Conservation (phyloP, 331 rosid genomes). For the Malus hybrid region DNA sequence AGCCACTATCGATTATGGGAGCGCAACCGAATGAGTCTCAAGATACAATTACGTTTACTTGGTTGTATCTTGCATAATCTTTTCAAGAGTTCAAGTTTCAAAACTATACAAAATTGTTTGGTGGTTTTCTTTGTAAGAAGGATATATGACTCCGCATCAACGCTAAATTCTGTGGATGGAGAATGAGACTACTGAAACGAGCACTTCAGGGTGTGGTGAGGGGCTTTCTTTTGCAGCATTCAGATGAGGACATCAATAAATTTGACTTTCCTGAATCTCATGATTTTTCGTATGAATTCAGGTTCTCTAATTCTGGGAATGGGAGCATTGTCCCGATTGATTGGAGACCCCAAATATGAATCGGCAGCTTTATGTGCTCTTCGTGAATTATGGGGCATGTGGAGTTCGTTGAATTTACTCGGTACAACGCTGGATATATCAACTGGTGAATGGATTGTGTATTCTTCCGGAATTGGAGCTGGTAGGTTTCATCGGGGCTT, state of each 20-base stretch:
- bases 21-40: not conserved
- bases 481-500: constrained; percentile 42
- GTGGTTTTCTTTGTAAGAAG: constrained; percentile 56
- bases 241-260: constrained; percentile 26
- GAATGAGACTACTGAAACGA: constrained; percentile 96
- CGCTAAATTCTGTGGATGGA: constrained; percentile 87
- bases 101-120: constrained; percentile 33
- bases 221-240: constrained; percentile 38
- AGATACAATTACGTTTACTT: constrained; percentile 3
- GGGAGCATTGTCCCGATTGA: constrained; percentile 92
- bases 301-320: constrained; percentile 98
- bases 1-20: too few relatives aligned
- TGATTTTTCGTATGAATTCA: constrained; percentile 29
- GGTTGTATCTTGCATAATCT: not conserved
- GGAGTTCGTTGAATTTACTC: constrained; percentile 81
- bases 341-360: constrained; percentile 79
- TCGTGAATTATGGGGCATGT: constrained; percentile 84
- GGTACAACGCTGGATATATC: constrained; percentile 82
- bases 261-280: constrained; percentile 14
- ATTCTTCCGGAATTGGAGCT: constrained; percentile 93
- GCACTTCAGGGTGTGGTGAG: constrained; percentile 99
- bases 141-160: constrained; percentile 68
- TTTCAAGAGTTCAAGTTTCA: constrained; percentile 11
- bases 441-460: constrained; percentile 91
- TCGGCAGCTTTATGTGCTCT: constrained; percentile 83